Conservation (phyloP, 23 red algal species). For the Chondrus crispus region DNA sequence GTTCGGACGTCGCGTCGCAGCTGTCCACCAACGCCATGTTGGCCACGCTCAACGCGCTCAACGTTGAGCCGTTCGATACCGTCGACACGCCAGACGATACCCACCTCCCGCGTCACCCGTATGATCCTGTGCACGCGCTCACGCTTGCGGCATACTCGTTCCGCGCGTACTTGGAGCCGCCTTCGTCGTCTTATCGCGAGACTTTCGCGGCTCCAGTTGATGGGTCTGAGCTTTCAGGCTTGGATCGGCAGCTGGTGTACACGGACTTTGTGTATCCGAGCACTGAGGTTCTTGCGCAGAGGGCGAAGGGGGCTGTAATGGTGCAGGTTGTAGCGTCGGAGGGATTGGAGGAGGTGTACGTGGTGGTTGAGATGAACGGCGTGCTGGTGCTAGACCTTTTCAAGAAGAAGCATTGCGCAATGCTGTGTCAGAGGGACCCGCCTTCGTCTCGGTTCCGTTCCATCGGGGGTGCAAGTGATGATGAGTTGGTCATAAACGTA, state of each 20-base stretch:
- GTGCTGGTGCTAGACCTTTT: not conserved
- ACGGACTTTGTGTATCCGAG: slow-evolving; percentile 29
- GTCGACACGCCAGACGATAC: not conserved
- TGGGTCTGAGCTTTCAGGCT: not conserved
- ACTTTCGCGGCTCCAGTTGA: not conserved
- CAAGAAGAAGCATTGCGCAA: not conserved
- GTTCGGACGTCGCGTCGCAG: not conserved
- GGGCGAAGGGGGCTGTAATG: slow-evolving; percentile 41
- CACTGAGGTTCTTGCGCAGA: slow-evolving; percentile 10
- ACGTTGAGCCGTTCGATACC: not conserved
- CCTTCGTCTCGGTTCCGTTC: not conserved
- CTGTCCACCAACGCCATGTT: not conserved
- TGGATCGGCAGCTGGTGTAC: not conserved
- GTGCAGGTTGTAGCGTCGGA: not conserved
- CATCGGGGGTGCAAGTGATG: not conserved
- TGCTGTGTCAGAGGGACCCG: not conserved
- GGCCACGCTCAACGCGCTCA: not conserved
- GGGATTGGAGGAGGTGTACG: not conserved
- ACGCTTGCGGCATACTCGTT: slow-evolving; percentile 43
- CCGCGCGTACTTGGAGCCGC: slow-evolving; percentile 48
- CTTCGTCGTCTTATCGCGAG: slow-evolving; percentile 29
- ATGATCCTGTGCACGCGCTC: slow-evolving; percentile 43
- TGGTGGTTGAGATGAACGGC: not conserved
- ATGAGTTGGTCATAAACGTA: not conserved
- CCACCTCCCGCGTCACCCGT: not conserved